Conservation (phyloP, 2,329 filamentous ascomycete genomes). For the Fusarium xyrophilum region DNA sequence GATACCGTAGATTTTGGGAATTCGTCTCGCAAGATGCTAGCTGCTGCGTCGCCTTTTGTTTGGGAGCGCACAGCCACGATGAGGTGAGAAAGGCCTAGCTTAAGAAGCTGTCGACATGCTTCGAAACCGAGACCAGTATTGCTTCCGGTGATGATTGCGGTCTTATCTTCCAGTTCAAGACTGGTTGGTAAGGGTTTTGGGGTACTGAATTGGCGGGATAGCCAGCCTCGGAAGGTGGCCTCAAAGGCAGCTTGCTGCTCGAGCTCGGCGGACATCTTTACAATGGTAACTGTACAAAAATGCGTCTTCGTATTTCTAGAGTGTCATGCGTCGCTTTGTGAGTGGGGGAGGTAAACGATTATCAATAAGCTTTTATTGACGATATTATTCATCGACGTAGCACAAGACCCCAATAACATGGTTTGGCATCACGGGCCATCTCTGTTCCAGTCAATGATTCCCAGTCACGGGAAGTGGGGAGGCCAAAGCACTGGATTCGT, state of each 20-base stretch:
- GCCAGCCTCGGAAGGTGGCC: neutral
- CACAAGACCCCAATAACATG: fast-evolving
- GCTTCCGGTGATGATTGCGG: neutral
- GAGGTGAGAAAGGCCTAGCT: neutral
- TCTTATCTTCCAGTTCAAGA: neutral
- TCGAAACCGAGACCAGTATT: neutral
- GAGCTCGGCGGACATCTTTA: neutral
- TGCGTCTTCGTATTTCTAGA: fast-evolving
- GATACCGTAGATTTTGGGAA: neutral
- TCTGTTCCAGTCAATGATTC: fast-evolving
- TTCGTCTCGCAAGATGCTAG: neutral
- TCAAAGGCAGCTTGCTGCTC: neutral
- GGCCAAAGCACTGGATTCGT: fast-evolving
- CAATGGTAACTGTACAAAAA: fast-evolving
- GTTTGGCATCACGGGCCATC: neutral
- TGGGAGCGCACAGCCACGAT: neutral
- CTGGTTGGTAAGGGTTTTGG: neutral
- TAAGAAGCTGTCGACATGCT: neutral
- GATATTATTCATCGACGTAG: fast-evolving
- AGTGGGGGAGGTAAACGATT: fast-evolving
- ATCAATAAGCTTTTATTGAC: neutral
- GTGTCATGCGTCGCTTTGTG: fast-evolving
- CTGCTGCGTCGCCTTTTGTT: neutral
- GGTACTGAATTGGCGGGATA: neutral
- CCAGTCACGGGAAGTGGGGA: fast-evolving